Percentiles rank a stretch among this genome's conserved stretches.
phyloP scores from a whole-genome alignment of 106 monocot species.

The Apostasia ramifera region DNA sequence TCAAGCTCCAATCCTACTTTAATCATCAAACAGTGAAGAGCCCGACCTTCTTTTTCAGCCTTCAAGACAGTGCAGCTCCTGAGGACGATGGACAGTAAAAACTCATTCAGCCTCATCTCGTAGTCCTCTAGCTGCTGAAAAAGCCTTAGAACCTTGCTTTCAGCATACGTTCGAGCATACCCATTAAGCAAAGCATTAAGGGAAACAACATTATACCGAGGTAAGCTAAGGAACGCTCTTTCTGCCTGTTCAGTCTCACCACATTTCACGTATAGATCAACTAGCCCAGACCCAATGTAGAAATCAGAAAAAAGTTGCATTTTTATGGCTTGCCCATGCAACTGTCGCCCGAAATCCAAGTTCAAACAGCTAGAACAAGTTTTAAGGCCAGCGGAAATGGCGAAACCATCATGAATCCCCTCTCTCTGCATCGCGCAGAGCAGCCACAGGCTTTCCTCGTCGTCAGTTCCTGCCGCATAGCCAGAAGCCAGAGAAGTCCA shows the following conservation, averaged over 20 bases:
- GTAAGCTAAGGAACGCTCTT: constrained; percentile 26
- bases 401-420: constrained; percentile 17
- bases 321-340: constrained; percentile 24
- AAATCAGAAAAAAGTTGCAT: constrained; percentile 9
- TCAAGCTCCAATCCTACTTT: constrained; percentile 34
- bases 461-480: constrained; percentile 6
- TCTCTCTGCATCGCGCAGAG: constrained; percentile 19
- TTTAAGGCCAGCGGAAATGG: constrained; percentile 18
- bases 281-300: constrained; percentile 25
- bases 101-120: constrained; percentile 17
- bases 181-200: constrained; percentile 34
- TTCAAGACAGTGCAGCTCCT: constrained; percentile 22
- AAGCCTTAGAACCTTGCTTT: constrained; percentile 22
- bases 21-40: constrained; percentile 31
- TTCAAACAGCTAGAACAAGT: constrained; percentile 9
- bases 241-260: constrained; percentile 31
- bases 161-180: constrained; percentile 20
- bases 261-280: constrained; percentile 45
- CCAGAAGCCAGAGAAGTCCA: constrained; percentile 26
- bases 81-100: constrained; percentile 24
- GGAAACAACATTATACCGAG: constrained; percentile 16
- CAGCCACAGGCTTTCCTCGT: constrained; percentile 13
- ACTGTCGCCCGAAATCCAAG: constrained; percentile 14
- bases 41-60: constrained; percentile 16
- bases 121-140: constrained; percentile 12